Evolutionary conservation across 2,329 filamentous ascomycete genomes (phyloP).

Genomic region (Aspergillus fumigatus): DNA sequence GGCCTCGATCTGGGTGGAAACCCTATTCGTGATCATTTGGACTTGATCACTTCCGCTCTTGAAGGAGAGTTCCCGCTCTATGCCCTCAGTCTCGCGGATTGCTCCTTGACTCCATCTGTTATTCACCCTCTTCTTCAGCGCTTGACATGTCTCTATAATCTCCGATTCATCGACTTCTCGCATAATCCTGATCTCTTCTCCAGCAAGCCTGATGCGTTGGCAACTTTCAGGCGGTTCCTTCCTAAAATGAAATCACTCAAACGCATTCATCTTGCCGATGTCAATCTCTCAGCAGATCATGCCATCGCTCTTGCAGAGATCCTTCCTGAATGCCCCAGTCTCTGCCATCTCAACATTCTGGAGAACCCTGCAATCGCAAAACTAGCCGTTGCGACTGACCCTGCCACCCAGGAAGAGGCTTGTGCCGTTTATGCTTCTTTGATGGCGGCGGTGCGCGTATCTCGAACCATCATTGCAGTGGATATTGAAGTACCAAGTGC

Average conservation of each 20-base stretch:
- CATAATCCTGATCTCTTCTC: constrained; percentile 81
- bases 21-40: constrained; percentile 56
- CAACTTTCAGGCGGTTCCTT: constrained; percentile 73
- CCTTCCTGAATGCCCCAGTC: constrained; percentile 71
- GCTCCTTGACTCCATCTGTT: constrained; percentile 69
- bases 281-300: constrained; percentile 78
- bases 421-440: constrained; percentile 90
- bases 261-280: constrained; percentile 80
- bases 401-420: constrained; percentile 82
- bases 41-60: constrained; percentile 33
- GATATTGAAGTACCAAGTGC: constrained; percentile 84
- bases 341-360: constrained; percentile 83
- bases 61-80: constrained; percentile 57
- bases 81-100: constrained; percentile 81
- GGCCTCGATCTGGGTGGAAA: constrained; percentile 89
- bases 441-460: constrained; percentile 80
- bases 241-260: constrained; percentile 74
- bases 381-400: constrained; percentile 72
- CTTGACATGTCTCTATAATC: constrained; percentile 63
- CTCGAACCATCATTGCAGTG: constrained; percentile 76
- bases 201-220: constrained; percentile 66
- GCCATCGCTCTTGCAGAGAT: constrained; percentile 88
- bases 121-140: constrained; percentile 72
- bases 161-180: constrained; percentile 87
- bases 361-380: constrained; percentile 64